These are phyloP conservation scores for Backusella circina DNA, from an alignment of 192 early-diverging fungal genomes.

Conservation along the genomic window DNA sequence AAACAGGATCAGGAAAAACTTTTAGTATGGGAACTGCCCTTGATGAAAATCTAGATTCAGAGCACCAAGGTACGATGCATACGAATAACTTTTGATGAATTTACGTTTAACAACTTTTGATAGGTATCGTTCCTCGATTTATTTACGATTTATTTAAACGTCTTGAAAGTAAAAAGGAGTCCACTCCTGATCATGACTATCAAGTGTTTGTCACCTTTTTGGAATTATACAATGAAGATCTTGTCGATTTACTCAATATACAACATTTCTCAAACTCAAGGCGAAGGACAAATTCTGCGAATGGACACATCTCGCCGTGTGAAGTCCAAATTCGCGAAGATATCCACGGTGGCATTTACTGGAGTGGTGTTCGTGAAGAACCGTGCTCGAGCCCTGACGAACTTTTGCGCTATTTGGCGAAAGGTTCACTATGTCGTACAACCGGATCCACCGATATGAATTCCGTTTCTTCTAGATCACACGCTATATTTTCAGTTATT, in stretches of 20 bases:
- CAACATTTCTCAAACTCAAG: slow-evolving; percentile 37
- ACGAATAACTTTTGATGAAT: neutral
- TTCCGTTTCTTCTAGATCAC: slow-evolving; percentile 87
- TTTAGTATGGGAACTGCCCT: slow-evolving; percentile 88
- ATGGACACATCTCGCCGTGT: slow-evolving; percentile 13
- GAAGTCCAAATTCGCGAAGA: slow-evolving; percentile 66
- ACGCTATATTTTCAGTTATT: slow-evolving; percentile 94
- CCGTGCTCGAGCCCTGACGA: slow-evolving; percentile 63
- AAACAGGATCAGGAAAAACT: slow-evolving; percentile 94
- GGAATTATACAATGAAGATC: slow-evolving; percentile 96
- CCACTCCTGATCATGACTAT: slow-evolving; percentile 28
- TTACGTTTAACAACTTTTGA: neutral
- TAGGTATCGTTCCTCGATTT: slow-evolving; percentile 70
- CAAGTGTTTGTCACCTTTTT: slow-evolving; percentile 77
- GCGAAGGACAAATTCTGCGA: neutral
- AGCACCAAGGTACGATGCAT: neutral
- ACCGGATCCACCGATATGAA: slow-evolving; percentile 98
- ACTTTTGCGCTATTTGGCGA: slow-evolving; percentile 45
- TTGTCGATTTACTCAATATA: slow-evolving; percentile 76
- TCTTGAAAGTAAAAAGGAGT: slow-evolving; percentile 27
- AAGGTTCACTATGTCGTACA: slow-evolving; percentile 55
- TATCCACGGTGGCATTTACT: slow-evolving; percentile 79
- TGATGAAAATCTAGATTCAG: slow-evolving; percentile 21
- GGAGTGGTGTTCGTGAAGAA: slow-evolving; percentile 81
- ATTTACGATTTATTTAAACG: slow-evolving; percentile 56